phyloP scores from a whole-genome alignment of 805 yeast genomes.

The Candida coleopterorum region DNA sequence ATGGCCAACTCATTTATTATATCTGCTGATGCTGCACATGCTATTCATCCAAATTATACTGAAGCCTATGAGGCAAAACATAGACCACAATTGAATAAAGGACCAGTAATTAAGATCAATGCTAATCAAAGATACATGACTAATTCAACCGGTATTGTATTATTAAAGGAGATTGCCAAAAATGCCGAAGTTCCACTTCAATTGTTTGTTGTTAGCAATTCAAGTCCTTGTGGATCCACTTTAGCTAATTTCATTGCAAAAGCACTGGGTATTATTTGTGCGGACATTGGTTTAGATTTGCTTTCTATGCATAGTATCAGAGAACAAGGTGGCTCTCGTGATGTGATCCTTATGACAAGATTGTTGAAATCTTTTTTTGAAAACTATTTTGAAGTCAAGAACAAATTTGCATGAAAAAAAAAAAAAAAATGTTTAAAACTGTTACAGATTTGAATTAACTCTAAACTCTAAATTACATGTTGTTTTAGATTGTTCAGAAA shows the following conservation, averaged over 20 bases:
- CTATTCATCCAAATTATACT: constrained; percentile 89
- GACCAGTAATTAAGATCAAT: constrained; percentile 90
- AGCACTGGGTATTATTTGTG: constrained; percentile 77
- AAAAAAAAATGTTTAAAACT: no score
- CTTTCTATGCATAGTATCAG: constrained; percentile 91
- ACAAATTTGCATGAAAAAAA: constrained; percentile 19
- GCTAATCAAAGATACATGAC: constrained; percentile 96
- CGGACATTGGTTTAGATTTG: constrained; percentile 90
- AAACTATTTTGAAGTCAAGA: constrained; percentile 16
- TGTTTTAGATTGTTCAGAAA: no score
- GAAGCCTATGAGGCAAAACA: constrained; percentile 72
- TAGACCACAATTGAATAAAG: constrained; percentile 75
- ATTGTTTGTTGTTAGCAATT: constrained; percentile 88
- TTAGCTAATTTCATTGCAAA: constrained; percentile 93
- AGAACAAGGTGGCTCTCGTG: constrained; percentile 83
- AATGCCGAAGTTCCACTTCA: constrained; percentile 75
- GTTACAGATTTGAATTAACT: no score
- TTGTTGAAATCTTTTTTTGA: constrained; percentile 62
- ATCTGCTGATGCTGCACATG: constrained; percentile 96
- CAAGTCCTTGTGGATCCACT: constrained; percentile 92
- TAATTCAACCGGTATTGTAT: constrained; percentile 81
- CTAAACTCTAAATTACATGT: no score
- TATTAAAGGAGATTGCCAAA: constrained; percentile 69
- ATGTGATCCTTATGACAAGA: constrained; percentile 56
- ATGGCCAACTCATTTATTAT: constrained; percentile 78